phyloP scores from a whole-genome alignment of 1,139 yeast species.

The Saccharomycopsis phalli region DNA sequence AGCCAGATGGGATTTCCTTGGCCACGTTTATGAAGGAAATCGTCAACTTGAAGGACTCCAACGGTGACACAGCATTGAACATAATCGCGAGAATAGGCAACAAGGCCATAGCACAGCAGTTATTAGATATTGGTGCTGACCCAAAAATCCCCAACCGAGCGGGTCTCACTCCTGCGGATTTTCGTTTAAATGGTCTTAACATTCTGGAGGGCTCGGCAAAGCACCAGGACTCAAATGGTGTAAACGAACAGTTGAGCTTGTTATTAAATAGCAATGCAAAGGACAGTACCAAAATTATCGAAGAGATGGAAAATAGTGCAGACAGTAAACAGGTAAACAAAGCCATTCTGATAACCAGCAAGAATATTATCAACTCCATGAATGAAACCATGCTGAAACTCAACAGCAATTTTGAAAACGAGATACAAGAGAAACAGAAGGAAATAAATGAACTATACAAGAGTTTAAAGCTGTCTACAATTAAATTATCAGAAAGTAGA shows the following conservation, averaged over 20 bases:
- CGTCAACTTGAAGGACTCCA: constrained; percentile 68
- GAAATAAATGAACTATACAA: constrained; percentile 39
- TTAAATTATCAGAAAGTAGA: constrained; percentile 36
- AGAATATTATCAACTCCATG: constrained; percentile 36
- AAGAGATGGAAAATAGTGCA: constrained; percentile 8
- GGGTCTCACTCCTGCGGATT: constrained; percentile 79
- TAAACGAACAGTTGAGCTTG: background rate
- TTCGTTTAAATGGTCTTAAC: constrained; percentile 37
- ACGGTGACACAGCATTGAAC: constrained; percentile 85
- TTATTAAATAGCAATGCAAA: background rate
- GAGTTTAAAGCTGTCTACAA: constrained; percentile 41
- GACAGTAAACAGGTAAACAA: constrained; percentile 13
- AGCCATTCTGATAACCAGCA: constrained; percentile 19
- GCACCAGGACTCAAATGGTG: background rate
- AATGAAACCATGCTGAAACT: constrained; percentile 32
- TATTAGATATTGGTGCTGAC: constrained; percentile 83
- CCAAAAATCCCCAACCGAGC: constrained; percentile 69
- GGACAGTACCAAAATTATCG: constrained; percentile 3
- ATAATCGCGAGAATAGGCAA: constrained; percentile 87
- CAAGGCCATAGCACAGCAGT: constrained; percentile 68
- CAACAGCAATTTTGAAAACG: constrained; percentile 41
- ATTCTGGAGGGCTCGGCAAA: background rate
- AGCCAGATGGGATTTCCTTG: constrained; percentile 39
- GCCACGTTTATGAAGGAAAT: constrained; percentile 57
- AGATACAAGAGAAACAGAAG: constrained; percentile 37